A percentile compares a stretch with the other conserved stretches of the same genome.
These are phyloP conservation scores for Trypanosoma scelopori DNA, from an alignment of 208 protist genomes.

Conservation along the genomic window DNA sequence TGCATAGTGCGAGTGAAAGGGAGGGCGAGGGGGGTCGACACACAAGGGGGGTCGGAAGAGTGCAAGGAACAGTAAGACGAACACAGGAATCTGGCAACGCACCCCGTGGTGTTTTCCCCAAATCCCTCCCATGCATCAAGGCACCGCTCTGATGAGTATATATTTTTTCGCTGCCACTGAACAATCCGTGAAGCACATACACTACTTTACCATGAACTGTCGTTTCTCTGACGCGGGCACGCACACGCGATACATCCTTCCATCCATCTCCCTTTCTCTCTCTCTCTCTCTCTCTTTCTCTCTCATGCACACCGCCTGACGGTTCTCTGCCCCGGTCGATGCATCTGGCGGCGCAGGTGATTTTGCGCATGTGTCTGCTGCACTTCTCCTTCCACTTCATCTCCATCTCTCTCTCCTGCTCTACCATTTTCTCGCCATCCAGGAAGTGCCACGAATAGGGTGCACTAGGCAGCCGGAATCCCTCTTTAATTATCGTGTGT, in stretches of 20 bases:
- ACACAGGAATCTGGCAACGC: too few species aligned
- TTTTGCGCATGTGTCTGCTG: neutral
- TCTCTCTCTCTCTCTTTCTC: too few species aligned
- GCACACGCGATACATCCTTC: too few species aligned
- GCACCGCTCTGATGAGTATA: slow-evolving; percentile 15
- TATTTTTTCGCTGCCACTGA: slow-evolving; percentile 20
- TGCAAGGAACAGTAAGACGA: slow-evolving; percentile 1
- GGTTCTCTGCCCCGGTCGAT: too few species aligned
- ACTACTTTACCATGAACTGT: slow-evolving; percentile 18
- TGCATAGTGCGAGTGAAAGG: too few species aligned
- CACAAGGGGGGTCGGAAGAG: too few species aligned
- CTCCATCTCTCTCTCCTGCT: neutral
- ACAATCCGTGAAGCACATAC: slow-evolving; percentile 14
- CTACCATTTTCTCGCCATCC: slow-evolving; percentile 1
- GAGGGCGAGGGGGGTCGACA: too few species aligned
- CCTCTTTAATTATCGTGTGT: neutral
- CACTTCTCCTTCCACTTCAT: slow-evolving; percentile 2
- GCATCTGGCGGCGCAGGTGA: too few species aligned
- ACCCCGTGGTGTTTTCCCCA: too few species aligned
- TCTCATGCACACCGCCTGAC: too few species aligned
- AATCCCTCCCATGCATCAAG: too few species aligned
- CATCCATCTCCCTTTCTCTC: too few species aligned
- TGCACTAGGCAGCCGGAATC: slow-evolving; percentile 2
- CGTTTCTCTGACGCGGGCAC: slow-evolving; percentile 26
- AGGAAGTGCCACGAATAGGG: neutral